Conservation (phyloP, 2,329 filamentous ascomycete species). For the Emmonsiellopsis sp. region DNA sequence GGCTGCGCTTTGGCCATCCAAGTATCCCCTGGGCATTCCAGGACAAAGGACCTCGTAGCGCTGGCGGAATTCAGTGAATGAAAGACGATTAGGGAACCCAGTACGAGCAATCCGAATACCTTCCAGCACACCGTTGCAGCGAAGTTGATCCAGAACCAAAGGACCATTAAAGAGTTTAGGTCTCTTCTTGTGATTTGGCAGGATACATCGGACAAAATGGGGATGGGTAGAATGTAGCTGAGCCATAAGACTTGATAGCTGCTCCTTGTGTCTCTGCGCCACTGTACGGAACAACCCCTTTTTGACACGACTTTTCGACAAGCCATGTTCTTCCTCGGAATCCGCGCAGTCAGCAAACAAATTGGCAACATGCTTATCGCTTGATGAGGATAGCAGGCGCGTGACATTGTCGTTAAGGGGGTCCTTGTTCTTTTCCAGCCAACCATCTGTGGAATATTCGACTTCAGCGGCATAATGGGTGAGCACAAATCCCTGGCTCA, state of each 20-base stretch:
- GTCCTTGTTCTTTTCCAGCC: conserved; percentile 99
- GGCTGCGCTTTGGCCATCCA: conserved; percentile 81
- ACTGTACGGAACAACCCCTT: conserved; percentile 95
- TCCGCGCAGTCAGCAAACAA: conserved; percentile 87
- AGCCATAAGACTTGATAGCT: conserved; percentile 90
- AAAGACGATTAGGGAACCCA: conserved; percentile 87
- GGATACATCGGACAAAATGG: conserved; percentile 94
- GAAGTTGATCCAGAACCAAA: conserved; percentile 92
- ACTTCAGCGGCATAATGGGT: conserved; percentile 98
- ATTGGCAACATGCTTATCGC: conserved; percentile 70
- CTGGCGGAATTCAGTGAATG: conserved; percentile 88
- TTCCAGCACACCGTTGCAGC: conserved; percentile 98
- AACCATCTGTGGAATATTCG: conserved; percentile 88
- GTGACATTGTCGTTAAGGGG: conserved; percentile 96
- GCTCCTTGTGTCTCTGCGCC: conserved; percentile 94
- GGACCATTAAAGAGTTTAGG: conserved; percentile 87
- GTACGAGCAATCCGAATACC: conserved; percentile 95
- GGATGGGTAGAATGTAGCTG: conserved; percentile 94
- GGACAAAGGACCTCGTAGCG: conserved; percentile 90
- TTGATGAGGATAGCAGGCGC: conserved; percentile 71
- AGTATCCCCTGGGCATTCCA: conserved; percentile 78
- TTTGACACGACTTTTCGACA: conserved; percentile 73
- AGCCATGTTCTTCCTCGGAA: conserved; percentile 61
- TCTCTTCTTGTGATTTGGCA: conserved; percentile 95
- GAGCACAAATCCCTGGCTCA: conserved; percentile 86